Base-by-base conservation (phyloP, 2,329 filamentous ascomycete genomes). In the Aureobasidium pullulans region DNA sequence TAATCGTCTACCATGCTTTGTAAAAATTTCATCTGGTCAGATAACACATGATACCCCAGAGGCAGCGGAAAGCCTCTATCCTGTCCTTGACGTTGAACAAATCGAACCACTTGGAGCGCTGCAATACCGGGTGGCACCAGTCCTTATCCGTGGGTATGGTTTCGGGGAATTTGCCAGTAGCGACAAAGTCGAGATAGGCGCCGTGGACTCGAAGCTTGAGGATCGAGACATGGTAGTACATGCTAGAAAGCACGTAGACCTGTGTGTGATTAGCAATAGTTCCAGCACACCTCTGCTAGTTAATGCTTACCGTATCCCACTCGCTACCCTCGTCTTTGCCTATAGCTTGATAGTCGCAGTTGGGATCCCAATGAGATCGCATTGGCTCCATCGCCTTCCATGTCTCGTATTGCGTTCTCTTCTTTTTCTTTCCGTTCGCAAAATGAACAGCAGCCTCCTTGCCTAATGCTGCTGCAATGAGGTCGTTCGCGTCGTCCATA, bases 161-260 rank as follows among this genome's bases (percentile, higher is more conserved):
- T 13, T 64, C 54, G 2, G 68, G 70, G 3, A 73, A 57, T 39
- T 66, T 66, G 7, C 79, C 81, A 4, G 73, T 72, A 10, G 75
- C 76, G 40, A 86, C 71, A 63, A 78, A 78, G n/a, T 80, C 76
- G 36, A 84, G 67, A 67, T 86, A 86, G 19, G 76, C 72, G 28
- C 72, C 71, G 67, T 85, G 82, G 46, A 86, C 75, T 34, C 77
- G 79, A 49, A 86, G 73, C 64, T 81, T 82, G 56, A 86, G 68
- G 49, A 86, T 77, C 59, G 80, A 78, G 62, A 85, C 75, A 64
- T 86, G 84, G 69, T 84, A 83, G 67, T 85, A 85, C 63, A 85
- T 73, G 28, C 81, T 81, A 11, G 83, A 85, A 49, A 85, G 66
- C 75, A 85, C 78, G 70, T 82, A 85, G 54, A 85, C 77, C 81